Percentiles rank a stretch among this genome's conserved stretches.
Evolutionary conservation across 352 stramenopile genomes (phyloP).

Genomic region (Pelagophyceae sp.): DNA sequence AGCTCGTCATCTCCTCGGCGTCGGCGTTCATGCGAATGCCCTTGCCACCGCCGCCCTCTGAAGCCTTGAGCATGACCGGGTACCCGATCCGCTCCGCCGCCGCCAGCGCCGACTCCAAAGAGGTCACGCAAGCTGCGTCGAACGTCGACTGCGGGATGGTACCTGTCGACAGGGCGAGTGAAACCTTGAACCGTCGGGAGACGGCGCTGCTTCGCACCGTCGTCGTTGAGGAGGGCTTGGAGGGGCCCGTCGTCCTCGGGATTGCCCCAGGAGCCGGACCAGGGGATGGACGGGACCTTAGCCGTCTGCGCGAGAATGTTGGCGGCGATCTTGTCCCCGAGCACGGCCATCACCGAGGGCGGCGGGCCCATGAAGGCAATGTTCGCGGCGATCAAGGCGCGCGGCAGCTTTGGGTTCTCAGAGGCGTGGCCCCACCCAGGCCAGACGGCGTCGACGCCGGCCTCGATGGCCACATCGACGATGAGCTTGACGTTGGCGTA

Average conservation of each 20-base stretch:
- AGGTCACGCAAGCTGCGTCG: constrained; percentile 80
- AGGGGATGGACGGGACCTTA: constrained; percentile 94
- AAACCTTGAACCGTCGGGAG: constrained; percentile 30
- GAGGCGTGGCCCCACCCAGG: constrained; percentile 94
- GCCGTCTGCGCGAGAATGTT: constrained; percentile 99
- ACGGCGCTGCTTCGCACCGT: no score
- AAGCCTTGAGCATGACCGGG: constrained; percentile 99
- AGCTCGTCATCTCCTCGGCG: constrained; percentile 60
- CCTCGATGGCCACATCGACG: constrained; percentile 66
- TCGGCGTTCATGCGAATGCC: constrained; percentile 92
- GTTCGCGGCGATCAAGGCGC: constrained; percentile 67
- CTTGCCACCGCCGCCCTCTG: constrained; percentile 96
- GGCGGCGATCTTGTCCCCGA: constrained; percentile 99
- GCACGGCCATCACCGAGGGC: constrained; percentile 91
- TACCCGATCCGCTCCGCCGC: constrained; percentile 92
- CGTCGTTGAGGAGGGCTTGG: constrained; percentile 70
- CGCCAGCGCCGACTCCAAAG: constrained; percentile 82
- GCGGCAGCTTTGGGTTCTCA: constrained; percentile 92
- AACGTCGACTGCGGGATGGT: constrained; percentile 90
- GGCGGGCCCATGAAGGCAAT: constrained; percentile 98
- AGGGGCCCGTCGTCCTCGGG: constrained; percentile 74
- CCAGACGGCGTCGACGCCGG: constrained; percentile 69
- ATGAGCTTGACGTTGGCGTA: constrained; percentile 99
- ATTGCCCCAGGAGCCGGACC: constrained; percentile 80
- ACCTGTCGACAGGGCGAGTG: no score